Evolutionary conservation across 768 basidiomycete species (phyloP).

Genomic region (Phanerodontia chrysosporium): DNA sequence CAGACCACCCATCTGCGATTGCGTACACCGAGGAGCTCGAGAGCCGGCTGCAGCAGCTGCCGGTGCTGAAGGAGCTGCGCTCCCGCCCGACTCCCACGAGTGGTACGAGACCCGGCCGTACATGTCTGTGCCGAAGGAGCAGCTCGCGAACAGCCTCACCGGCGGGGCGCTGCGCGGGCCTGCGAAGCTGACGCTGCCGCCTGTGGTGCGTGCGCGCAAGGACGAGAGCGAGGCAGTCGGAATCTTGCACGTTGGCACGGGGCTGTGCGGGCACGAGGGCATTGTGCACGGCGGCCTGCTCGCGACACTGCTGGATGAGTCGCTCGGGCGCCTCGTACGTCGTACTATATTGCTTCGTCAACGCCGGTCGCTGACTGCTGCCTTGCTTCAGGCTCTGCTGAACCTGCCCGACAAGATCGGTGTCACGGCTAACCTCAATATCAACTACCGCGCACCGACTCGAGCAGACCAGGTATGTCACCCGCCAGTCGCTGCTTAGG

Average conservation of each 20-base stretch:
- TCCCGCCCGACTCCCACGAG: conserved; percentile 42
- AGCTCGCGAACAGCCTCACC: conserved; percentile 78
- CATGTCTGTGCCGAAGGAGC: conserved; percentile 59
- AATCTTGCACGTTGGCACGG: conserved; percentile 79
- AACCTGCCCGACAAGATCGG: conserved; percentile 88
- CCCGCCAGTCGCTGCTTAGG: background rate
- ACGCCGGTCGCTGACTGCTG: background rate
- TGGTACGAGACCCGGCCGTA: conserved; percentile 85
- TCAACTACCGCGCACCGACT: conserved; percentile 86
- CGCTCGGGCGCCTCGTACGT: conserved; percentile 72
- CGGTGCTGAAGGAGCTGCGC: conserved; percentile 51
- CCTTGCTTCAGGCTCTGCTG: conserved; percentile 60
- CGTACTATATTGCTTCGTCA: background rate
- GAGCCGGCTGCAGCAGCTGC: conserved; percentile 58
- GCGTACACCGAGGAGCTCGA: conserved; percentile 63
- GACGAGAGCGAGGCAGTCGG: conserved; percentile 74
- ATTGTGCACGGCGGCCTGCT: conserved; percentile 92
- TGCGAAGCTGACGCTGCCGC: conserved; percentile 76
- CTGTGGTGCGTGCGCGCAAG: conserved; percentile 65
- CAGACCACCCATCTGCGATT: conserved; percentile 54
- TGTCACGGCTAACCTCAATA: conserved; percentile 81
- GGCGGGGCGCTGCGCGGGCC: conserved; percentile 85
- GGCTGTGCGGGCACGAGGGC: conserved; percentile 90
- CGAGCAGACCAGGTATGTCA: conserved; percentile 73
- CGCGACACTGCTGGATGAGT: conserved; percentile 88